These are phyloP conservation scores for Thalassiosira tumida DNA, from an alignment of 352 stramenopile genomes.

Conservation along the genomic window DNA sequence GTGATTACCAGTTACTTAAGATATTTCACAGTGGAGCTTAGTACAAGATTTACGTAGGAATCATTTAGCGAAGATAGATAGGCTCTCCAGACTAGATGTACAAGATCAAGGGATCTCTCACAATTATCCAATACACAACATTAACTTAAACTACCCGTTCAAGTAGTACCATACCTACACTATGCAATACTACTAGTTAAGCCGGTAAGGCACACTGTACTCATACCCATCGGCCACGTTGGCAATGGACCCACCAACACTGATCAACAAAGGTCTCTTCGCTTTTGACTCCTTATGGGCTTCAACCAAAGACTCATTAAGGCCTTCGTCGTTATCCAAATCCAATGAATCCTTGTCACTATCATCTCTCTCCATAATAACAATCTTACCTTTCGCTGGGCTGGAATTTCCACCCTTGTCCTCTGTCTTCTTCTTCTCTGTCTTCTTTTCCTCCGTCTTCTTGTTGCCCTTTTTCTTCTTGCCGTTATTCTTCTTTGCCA, in stretches of 20 bases:
- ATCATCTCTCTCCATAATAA: background rate
- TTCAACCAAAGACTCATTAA: too few relatives aligned
- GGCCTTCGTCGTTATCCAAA: background rate
- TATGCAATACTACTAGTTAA: too few relatives aligned
- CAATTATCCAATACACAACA: too few relatives aligned
- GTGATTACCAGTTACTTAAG: too few relatives aligned
- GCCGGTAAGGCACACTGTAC: too few relatives aligned
- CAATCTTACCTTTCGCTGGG: background rate
- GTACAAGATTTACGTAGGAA: background rate
- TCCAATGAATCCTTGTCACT: background rate
- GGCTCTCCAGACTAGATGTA: too few relatives aligned
- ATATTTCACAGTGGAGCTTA: background rate
- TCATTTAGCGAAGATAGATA: background rate
- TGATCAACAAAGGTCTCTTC: too few relatives aligned
- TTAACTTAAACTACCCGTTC: too few relatives aligned
- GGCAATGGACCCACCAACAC: background rate
- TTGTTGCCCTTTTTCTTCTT: background rate
- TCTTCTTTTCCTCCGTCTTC: background rate
- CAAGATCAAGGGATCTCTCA: too few relatives aligned
- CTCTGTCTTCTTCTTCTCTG: background rate
- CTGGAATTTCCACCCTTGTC: background rate
- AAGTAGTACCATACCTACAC: too few relatives aligned
- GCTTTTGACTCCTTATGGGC: too few relatives aligned
- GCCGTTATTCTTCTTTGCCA: background rate
- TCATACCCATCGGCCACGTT: background rate